Evolutionary conservation across 78 protist species (phyloP).

Genomic region (Speleostelium caveatum): DNA sequence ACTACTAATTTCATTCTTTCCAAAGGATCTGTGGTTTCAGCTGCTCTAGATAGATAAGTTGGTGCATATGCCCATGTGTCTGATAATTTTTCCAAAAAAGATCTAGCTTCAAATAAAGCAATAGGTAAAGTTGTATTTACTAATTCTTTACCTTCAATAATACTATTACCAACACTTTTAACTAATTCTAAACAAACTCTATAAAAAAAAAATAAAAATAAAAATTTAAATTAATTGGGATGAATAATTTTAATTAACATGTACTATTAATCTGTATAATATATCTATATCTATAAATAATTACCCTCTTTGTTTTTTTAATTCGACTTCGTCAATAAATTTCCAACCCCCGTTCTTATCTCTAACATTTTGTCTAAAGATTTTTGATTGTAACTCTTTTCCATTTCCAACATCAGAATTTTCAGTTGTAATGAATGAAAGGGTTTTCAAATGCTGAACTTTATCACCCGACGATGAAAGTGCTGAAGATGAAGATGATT

Average conservation of each 20-base stretch:
- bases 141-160: constrained; percentile 72
- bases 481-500: too few species aligned
- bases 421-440: too few species aligned
- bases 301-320: constrained; percentile 78
- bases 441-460: too few species aligned
- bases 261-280: not conserved
- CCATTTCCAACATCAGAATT: constrained; percentile 25
- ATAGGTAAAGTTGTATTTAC: constrained; percentile 78
- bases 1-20: constrained; percentile 64
- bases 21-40: constrained; percentile 62
- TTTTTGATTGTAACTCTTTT: constrained; percentile 50
- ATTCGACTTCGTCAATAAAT: constrained; percentile 41
- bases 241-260: not conserved
- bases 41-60: constrained; percentile 35
- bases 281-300: not conserved
- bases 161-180: constrained; percentile 74
- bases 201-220: not conserved
- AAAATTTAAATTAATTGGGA: not conserved
- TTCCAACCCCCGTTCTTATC: constrained; percentile 72
- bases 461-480: too few species aligned
- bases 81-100: constrained; percentile 76
- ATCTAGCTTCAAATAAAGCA: constrained; percentile 84
- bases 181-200: constrained; percentile 77
- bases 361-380: constrained; percentile 64
- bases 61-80: constrained; percentile 81